Evolutionary conservation across 371 early-diverging fungal genomes (phyloP).

Genomic region (Mucor sp.): DNA sequence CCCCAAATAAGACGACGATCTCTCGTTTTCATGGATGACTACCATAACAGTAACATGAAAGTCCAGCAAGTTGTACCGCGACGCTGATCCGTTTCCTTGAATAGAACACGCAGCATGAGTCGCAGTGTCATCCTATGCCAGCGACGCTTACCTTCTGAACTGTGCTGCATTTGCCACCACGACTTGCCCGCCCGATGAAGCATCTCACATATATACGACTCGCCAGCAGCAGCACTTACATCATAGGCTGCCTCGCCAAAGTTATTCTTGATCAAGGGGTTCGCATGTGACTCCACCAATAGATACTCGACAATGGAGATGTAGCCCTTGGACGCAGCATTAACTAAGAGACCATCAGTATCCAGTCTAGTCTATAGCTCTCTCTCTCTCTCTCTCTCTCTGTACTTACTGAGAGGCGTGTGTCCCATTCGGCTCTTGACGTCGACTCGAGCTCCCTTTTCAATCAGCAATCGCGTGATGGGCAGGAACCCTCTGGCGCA

Average conservation of each 20-base stretch:
- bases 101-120: not conserved
- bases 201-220: constrained; percentile 69
- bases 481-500: constrained; percentile 64
- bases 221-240: constrained; percentile 69
- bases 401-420: constrained; percentile 83
- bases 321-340: constrained; percentile 77
- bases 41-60: constrained; percentile 63
- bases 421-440: constrained; percentile 69
- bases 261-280: constrained; percentile 67
- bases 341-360: constrained; percentile 47
- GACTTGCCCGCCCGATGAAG: constrained; percentile 60
- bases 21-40: constrained; percentile 67
- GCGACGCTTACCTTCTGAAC: constrained; percentile 23
- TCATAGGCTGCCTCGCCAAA: constrained; percentile 84
- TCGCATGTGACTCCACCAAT: constrained; percentile 61
- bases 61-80: constrained; percentile 41
- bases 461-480: constrained; percentile 61
- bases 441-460: constrained; percentile 62
- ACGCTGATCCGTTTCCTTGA: constrained; percentile 11
- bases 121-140: too few relatives aligned
- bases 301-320: constrained; percentile 68
- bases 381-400: too few relatives aligned
- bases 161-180: constrained; percentile 43
- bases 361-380: not conserved
- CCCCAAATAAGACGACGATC: constrained; percentile 50